Evolutionary conservation across 164 flowering plant species (phyloP), one percentile per base, ranked within the genome.

Genomic region (Stephania yunnanensis): DNA sequence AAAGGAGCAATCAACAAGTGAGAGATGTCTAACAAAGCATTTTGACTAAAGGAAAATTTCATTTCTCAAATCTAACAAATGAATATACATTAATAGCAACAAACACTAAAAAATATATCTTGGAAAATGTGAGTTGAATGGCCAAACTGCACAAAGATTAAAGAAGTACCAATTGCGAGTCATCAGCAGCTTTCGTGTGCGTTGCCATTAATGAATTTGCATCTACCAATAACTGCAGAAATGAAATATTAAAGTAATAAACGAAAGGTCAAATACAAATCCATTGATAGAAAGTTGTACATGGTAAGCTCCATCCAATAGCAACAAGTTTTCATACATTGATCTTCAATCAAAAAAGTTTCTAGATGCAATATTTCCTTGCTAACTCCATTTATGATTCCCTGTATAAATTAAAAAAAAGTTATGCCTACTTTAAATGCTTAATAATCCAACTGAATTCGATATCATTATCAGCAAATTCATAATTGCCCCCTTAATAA

Each of bases 91-190:
- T 36, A 36, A 36, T 4, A 36, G 42, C 42, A 36, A 36, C 42
- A 48, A 48, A 8, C 13, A 48, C 13, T 12, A 8, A 7, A 48
- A 48, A 48, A 12, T 48, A 48, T 48, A 8, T 8, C 53, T 3
- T 48, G 2, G 29, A 68, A 0, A 78, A 29, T 13, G 20, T 17
- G 66, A 11, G 10, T 13, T 19, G 53, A 76, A 30, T 20, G 63
- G 68, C n/a, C 61, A 72, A 79, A 31, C 75, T 83, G 82, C 87
- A 85, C 85, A 85, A 82, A 86, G 86, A 83, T 79, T 81, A 80
- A 83, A 87, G 79, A 73, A 85, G 82, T 92, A 91, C 97, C 96
- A 88, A 86, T 87, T 84, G 85, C 82, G 80, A 78, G 74, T 72
- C 52, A 76, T 74, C 78, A 79, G 82, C 75, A 79, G 82, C 76